These are phyloP conservation scores for Marasmius oreades DNA, from an alignment of 1,284 basidiomycete species.

Conservation along the genomic window DNA sequence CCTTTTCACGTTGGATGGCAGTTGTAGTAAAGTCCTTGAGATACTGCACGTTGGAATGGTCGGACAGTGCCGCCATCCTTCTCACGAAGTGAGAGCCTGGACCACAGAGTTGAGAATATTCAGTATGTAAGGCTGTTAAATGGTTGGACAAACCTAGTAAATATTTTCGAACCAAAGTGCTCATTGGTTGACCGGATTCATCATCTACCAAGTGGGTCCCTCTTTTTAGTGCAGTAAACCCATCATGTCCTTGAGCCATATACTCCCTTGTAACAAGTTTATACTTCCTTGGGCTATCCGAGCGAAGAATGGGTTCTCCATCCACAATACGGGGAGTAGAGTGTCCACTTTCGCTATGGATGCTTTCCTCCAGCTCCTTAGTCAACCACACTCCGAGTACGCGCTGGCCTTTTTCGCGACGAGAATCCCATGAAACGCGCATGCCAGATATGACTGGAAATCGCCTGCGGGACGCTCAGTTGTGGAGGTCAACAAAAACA, in stretches of 20 bases:
- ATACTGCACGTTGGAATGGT: constrained; percentile 25
- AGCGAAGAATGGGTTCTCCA: constrained; percentile 52
- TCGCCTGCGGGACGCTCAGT: constrained; percentile 46
- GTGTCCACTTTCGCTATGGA: constrained; percentile 35
- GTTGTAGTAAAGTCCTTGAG: constrained; percentile 39
- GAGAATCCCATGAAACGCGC: constrained; percentile 85
- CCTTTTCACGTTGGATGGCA: constrained; percentile 41
- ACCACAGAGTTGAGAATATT: neutral
- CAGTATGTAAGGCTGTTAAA: neutral
- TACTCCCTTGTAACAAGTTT: constrained; percentile 77
- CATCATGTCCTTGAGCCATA: constrained; percentile 79
- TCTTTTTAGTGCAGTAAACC: constrained; percentile 69
- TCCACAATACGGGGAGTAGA: constrained; percentile 39
- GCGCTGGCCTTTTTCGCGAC: constrained; percentile 63
- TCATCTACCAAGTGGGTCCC: constrained; percentile 77
- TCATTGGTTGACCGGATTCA: constrained; percentile 82
- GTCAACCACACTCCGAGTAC: constrained; percentile 71
- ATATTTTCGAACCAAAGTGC: constrained; percentile 80
- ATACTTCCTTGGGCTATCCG: constrained; percentile 59
- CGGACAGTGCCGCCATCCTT: constrained; percentile 43
- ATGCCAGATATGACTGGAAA: constrained; percentile 91
- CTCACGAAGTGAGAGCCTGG: constrained; percentile 68
- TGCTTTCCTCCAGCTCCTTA: constrained; percentile 42
- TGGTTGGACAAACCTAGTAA: constrained; percentile 60
- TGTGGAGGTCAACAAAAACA: neutral